These are phyloP conservation scores for Aspergillus baeticus DNA, from an alignment of 495 filamentous ascomycete species.

Conservation along the genomic window DNA sequence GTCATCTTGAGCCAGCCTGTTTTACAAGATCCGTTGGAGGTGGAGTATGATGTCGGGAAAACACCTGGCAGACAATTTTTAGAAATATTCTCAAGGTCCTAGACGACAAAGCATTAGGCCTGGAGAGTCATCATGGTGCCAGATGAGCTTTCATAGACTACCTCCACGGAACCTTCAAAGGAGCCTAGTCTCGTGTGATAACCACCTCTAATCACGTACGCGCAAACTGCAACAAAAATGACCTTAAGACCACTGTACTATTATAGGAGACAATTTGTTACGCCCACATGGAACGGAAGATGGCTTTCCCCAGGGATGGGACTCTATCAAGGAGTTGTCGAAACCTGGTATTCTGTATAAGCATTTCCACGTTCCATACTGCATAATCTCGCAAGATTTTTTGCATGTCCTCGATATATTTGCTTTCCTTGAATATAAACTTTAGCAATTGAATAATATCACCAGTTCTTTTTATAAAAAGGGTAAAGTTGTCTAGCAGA, in stretches of 20 bases:
- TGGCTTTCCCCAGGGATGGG: slow-evolving; percentile 14
- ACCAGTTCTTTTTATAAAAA: slow-evolving; percentile 26
- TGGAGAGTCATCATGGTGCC: too few species aligned
- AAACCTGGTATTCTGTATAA: slow-evolving; percentile 29
- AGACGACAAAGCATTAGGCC: too few species aligned
- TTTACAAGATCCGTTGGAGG: too few species aligned
- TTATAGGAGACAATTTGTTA: neutral
- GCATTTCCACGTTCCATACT: slow-evolving; percentile 25
- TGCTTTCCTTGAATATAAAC: slow-evolving; percentile 33
- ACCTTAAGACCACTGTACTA: too few species aligned
- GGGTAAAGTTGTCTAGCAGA: slow-evolving; percentile 27
- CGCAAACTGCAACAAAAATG: too few species aligned
- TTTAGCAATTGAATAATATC: slow-evolving; percentile 31
- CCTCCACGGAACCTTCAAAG: too few species aligned
- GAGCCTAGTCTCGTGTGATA: too few species aligned
- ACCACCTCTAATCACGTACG: neutral
- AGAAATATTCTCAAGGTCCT: too few species aligned
- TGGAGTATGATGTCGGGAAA: too few species aligned
- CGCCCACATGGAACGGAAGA: slow-evolving; percentile 18
- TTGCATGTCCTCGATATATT: slow-evolving; percentile 23
- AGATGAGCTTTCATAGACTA: neutral
- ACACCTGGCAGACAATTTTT: too few species aligned
- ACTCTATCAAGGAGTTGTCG: slow-evolving; percentile 13
- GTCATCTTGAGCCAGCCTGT: too few species aligned
- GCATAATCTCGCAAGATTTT: slow-evolving; percentile 26